phyloP scores from a whole-genome alignment of 23 red algal genomes.

The Gracilaria gracilis region DNA sequence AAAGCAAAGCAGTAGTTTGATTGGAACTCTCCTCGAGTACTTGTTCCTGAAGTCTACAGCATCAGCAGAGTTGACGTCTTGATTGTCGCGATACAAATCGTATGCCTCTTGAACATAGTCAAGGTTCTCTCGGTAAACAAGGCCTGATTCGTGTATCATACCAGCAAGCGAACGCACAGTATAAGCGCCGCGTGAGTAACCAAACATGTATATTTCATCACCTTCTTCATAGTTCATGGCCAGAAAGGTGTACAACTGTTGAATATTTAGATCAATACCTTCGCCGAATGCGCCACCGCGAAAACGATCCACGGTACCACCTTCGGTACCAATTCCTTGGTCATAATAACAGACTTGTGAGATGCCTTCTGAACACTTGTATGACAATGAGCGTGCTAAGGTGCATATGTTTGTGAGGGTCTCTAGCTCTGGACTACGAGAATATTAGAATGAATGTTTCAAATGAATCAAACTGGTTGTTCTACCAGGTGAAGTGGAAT shows the following conservation, averaged over 20 bases:
- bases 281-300: constrained; percentile 58
- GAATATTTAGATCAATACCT: constrained; percentile 74
- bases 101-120: constrained; percentile 58
- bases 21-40: constrained; percentile 44
- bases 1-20: constrained; percentile 61
- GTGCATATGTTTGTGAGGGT: constrained; percentile 48
- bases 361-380: constrained; percentile 16
- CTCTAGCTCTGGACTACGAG: constrained; percentile 24
- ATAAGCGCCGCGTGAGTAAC: constrained; percentile 59
- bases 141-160: constrained; percentile 61
- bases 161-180: constrained; percentile 68
- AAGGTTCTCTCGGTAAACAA: constrained; percentile 47
- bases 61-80: not conserved
- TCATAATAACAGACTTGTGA: constrained; percentile 64
- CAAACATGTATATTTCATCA: constrained; percentile 79
- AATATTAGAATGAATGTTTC: not conserved
- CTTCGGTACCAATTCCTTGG: constrained; percentile 52
- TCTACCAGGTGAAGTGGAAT: not conserved
- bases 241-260: constrained; percentile 64
- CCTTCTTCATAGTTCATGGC: constrained; percentile 71
- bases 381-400: constrained; percentile 14
- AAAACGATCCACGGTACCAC: constrained; percentile 14
- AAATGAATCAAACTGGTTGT: no score
- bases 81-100: constrained; percentile 52
- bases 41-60: constrained; percentile 27